Evolutionary conservation across 345 rosid genomes (phyloP), one percentile per base, ranked within the genome.

Genomic region (Tarenaya hassleriana): DNA sequence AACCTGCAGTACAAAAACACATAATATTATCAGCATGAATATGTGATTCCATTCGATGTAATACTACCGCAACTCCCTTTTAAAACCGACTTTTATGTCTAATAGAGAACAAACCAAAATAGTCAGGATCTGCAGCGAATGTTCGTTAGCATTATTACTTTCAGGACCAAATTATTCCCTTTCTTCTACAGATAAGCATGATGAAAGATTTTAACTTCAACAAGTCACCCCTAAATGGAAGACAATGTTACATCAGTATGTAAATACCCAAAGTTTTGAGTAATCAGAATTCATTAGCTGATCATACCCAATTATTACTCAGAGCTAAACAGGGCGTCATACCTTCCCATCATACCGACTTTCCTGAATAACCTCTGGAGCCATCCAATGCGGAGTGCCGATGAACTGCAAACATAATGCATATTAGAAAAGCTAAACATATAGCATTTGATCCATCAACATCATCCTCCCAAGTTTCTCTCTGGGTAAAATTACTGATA

Each of bases 371-470:
- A 92, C 98, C 76, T 92, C 98, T 11, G 98, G 97, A 60, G 98
- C 95, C 98, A 92, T 92, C 98, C 98, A 92, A 77, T 92, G 98
- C 16, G 98, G 98, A 62, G 98, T 92, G 55, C 98, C 98, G 50
- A 92, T 92, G 71, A 92, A 88, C 98, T 87, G 76, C 65, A 69
- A 64, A 63, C 53, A 54, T 34, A 29, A 49, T 18, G 47, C n/a
- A n/a, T n/a, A n/a, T n/a, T n/a, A n/a, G n/a, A n/a, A n/a, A n/a
- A n/a, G n/a, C n/a, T n/a, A n/a, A n/a, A n/a, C n/a, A n/a, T n/a
- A n/a, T n/a, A n/a, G n/a, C n/a, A n/a, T n/a, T n/a, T n/a, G n/a
- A n/a, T n/a, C n/a, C n/a, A n/a, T n/a, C n/a, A n/a, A n/a, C n/a
- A n/a, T n/a, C n/a, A n/a, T n/a, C n/a, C n/a, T n/a, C n/a, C 24